Evolutionary conservation across 257 asterid genomes (phyloP).

Genomic region (Anisodus acutangulus): DNA sequence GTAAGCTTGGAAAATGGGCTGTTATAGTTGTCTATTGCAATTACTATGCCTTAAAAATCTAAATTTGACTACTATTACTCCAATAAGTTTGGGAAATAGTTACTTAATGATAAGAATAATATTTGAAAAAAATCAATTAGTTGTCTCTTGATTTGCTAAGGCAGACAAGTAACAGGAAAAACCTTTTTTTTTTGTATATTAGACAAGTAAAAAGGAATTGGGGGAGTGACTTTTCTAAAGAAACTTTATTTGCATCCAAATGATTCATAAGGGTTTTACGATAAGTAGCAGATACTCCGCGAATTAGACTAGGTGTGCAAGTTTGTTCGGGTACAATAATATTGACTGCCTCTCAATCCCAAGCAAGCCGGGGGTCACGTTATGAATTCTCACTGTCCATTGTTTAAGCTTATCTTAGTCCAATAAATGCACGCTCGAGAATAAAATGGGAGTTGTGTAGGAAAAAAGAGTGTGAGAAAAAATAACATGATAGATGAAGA

Average conservation of each 20-base stretch:
- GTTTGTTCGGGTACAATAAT: neutral
- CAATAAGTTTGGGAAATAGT: neutral
- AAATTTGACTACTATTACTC: neutral
- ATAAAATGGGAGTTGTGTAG: neutral
- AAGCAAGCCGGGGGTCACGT: neutral
- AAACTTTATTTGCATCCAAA: neutral
- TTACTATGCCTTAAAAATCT: neutral
- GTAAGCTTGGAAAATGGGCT: neutral
- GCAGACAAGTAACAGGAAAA: neutral
- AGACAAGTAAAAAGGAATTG: neutral
- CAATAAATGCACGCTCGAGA: neutral
- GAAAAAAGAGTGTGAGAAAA: neutral
- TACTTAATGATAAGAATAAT: neutral
- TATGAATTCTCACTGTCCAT: neutral
- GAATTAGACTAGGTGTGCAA: neutral
- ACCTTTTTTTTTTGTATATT: neutral
- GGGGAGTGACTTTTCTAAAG: neutral
- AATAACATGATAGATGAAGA: slow-evolving; percentile 4
- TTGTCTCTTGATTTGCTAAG: neutral
- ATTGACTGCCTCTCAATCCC: neutral
- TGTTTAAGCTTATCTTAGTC: neutral
- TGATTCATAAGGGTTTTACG: neutral
- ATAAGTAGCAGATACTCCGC: neutral
- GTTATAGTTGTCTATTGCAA: neutral
- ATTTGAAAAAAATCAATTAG: neutral